Conservation (phyloP, 176 grass and related monocot species). For the Oryza punctata region DNA sequence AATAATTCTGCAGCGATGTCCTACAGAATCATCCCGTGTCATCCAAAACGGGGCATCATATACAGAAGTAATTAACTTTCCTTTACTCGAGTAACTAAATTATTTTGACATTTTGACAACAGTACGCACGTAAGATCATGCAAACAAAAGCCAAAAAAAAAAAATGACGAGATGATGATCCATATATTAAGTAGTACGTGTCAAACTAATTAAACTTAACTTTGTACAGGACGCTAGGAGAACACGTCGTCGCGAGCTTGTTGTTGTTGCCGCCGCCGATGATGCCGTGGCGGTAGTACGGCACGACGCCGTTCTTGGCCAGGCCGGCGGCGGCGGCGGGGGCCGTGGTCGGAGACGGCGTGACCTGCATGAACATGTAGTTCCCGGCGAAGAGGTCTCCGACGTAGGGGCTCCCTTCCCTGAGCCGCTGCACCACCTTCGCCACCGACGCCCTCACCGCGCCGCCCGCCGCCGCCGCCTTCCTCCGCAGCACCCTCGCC, state of each 20-base stretch:
- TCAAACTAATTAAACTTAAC: slow-evolving; percentile 18
- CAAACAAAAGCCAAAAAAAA: background rate
- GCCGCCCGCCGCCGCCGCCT: slow-evolving; percentile 41
- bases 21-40: no score
- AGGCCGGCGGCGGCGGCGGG: background rate
- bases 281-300: slow-evolving; percentile 36
- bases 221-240: slow-evolving; percentile 7
- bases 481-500: slow-evolving; percentile 51
- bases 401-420: slow-evolving; percentile 70
- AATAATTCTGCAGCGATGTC: no score
- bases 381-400: slow-evolving; percentile 87
- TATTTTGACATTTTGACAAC: background rate
- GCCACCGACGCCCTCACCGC: slow-evolving; percentile 48
- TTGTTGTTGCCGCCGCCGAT: background rate
- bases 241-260: background rate
- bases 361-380: slow-evolving; percentile 97
- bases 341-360: slow-evolving; percentile 49
- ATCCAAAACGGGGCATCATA: no score
- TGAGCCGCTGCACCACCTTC: slow-evolving; percentile 63
- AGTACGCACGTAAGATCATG: background rate
- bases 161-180: background rate
- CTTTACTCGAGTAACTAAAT: background rate
- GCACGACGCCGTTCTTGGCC: slow-evolving; percentile 36
- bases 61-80: no score
- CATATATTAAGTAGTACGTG: background rate